Base-by-base conservation (phyloP, 352 stramenopile species). In the Pythium grandisporangium region DNA sequence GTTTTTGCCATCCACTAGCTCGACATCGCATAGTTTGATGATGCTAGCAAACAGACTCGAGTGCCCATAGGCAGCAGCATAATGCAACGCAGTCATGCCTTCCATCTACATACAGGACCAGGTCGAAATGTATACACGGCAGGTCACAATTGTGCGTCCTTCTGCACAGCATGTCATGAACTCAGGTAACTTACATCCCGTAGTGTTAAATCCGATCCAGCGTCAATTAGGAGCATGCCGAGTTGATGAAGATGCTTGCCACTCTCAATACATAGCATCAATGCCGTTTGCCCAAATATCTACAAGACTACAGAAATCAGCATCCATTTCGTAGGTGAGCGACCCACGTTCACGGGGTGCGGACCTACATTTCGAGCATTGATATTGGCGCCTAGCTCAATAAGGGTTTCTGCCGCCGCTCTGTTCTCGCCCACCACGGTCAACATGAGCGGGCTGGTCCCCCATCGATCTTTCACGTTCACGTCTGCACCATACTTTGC, bases 401-500 rank as follows among this genome's bases (percentile, higher is more conserved):
- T 80, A 12, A 91, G 51, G 12, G 59, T 80, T 39, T 66, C 50
- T 6, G 69, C 66, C 35, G 69, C 74, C 8, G 47, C 37, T 37
- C 73, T 73, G 34, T 58, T 87, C 37, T 87, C 74, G 14, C 78
- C 78, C 5, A 87, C 57, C 7, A 88, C 73, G 1, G 72, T 84
- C 44, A 91, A 38, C 72, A 91, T 91, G 23, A 91, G 59, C 6
- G 77, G 74, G 11, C 75, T 89, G 3, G 73, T 89, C 12, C 75
- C 68, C 75, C 75, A 89, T 13, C 63, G 62, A 25, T 91, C 78
- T 58, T 83, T 62, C 2, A 82, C 59, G 25, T 91, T 84, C 25
- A 91, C 37, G 40, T 84, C 63, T 2, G 78, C 72, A 16, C 75
- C 78, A 35, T 87, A 68, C 37, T 87, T 89, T n/a, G 72, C 68